Percentiles rank a stretch among this genome's conserved stretches.
These are phyloP conservation scores for Dactylellina sp. DNA, from an alignment of 2,329 filamentous ascomycete species.

Conservation along the genomic window DNA sequence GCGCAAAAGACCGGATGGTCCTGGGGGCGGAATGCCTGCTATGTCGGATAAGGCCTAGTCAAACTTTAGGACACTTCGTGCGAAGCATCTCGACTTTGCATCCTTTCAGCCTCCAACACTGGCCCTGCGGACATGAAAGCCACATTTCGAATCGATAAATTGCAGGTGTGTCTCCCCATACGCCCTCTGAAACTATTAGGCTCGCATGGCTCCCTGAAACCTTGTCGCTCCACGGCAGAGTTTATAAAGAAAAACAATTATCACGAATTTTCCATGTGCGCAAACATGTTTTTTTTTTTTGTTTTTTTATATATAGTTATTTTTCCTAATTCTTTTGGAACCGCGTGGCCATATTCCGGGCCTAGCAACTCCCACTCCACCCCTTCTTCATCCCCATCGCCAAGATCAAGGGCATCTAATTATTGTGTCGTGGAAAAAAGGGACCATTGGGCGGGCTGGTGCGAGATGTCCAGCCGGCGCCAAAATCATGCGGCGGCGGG, in stretches of 20 bases:
- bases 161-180: conserved; percentile 54
- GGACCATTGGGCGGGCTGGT: conserved; percentile 21
- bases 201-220: conserved; percentile 53
- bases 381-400: neutral
- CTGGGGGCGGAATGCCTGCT: conserved; percentile 45
- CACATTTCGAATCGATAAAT: conserved; percentile 57
- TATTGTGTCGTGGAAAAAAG: conserved; percentile 26
- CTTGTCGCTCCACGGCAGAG: conserved; percentile 53
- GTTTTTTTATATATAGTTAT: neutral
- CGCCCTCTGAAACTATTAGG: conserved; percentile 55
- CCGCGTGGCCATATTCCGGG: conserved; percentile 20
- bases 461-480: conserved; percentile 46
- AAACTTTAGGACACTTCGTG: conserved; percentile 40
- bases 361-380: neutral
- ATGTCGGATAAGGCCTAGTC: conserved; percentile 33
- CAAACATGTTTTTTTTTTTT: conserved; percentile 10
- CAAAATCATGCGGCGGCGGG: conserved; percentile 56
- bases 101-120: conserved; percentile 55
- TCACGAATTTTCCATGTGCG: conserved; percentile 17
- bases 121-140: conserved; percentile 51
- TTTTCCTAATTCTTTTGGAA: conserved; percentile 15
- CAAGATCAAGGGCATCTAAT: neutral
- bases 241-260: conserved; percentile 50
- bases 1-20: conserved; percentile 56
- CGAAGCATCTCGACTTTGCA: conserved; percentile 54